These are phyloP conservation scores for Pseudocercospora fijiensis DNA, from an alignment of 2,329 filamentous ascomycete species.

Conservation along the genomic window DNA sequence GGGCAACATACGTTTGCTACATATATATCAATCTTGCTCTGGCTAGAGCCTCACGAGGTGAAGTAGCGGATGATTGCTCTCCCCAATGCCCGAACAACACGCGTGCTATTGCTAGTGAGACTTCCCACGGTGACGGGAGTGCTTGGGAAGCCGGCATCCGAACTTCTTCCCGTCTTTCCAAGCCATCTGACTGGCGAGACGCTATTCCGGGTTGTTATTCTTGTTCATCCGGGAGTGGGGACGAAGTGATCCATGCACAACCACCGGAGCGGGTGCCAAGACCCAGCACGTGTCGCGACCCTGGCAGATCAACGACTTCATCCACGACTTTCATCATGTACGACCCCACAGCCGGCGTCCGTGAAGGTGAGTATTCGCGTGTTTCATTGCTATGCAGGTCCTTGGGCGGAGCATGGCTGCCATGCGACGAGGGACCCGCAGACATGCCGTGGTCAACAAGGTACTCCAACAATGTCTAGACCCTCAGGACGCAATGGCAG, in stretches of 20 bases:
- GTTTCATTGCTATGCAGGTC: not conserved
- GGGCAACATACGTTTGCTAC: not conserved
- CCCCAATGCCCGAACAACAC: not conserved
- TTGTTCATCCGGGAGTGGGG: not conserved
- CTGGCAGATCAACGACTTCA: not conserved
- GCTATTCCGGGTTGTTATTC: not conserved
- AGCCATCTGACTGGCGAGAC: not conserved
- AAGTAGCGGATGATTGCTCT: not conserved
- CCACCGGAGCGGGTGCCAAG: not conserved
- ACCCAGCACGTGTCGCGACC: not conserved
- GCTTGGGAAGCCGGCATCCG: not conserved
- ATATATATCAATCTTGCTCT: not conserved
- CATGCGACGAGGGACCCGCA: not conserved
- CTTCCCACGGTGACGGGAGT: not conserved
- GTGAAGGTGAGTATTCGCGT: not conserved
- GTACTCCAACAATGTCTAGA: not conserved
- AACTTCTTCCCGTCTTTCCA: not conserved
- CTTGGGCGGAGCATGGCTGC: not conserved
- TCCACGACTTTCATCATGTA: not conserved
- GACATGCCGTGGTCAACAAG: not conserved
- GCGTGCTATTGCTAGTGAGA: not conserved
- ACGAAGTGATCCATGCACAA: not conserved
- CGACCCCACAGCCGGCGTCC: not conserved
- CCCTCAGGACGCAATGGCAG: not conserved
- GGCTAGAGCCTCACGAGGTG: not conserved